A percentile compares a stretch with the other conserved stretches of the same genome.
phyloP scores from a whole-genome alignment of 176 grass and related monocot species.

The Oryza longistaminata region DNA sequence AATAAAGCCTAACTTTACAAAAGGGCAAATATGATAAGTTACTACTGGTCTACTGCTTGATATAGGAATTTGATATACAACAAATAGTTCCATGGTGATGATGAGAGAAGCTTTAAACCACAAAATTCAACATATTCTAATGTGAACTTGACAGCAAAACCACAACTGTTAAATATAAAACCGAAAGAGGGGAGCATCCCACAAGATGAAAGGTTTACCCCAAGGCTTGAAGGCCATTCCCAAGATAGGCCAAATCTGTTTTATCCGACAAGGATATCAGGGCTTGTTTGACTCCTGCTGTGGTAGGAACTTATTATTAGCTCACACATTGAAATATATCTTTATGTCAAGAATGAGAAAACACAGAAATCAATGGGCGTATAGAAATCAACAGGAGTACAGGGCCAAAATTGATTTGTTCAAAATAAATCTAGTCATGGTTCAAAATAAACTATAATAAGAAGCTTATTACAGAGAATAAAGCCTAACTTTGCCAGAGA shows the following conservation, averaged over 20 bases:
- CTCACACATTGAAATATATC: not conserved
- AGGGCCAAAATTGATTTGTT: not conserved
- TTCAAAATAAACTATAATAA: constrained; percentile 1
- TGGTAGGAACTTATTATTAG: constrained; percentile 25
- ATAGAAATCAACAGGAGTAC: not conserved
- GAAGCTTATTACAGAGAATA: not conserved
- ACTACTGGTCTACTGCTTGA: not conserved
- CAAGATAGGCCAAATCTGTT: constrained; percentile 58
- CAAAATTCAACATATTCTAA: not conserved
- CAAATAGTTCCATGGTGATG: not conserved
- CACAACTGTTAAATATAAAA: not conserved
- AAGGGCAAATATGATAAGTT: not conserved
- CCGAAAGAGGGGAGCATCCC: not conserved
- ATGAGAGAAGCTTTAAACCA: not conserved
- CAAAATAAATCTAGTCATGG: not conserved
- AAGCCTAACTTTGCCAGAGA: not conserved
- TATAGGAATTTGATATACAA: not conserved
- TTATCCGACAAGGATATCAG: constrained; percentile 72
- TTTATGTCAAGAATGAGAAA: not conserved
- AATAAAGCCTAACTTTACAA: not conserved
- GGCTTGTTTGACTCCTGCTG: constrained; percentile 54
- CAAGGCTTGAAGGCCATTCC: constrained; percentile 59
- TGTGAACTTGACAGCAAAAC: not conserved
- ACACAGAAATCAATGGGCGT: not conserved
- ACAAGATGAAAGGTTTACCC: constrained; percentile 48